A percentile compares a stretch with the other conserved stretches of the same genome.
phyloP scores from a whole-genome alignment of 495 filamentous ascomycete genomes.

The Aspergillus cavernicola region DNA sequence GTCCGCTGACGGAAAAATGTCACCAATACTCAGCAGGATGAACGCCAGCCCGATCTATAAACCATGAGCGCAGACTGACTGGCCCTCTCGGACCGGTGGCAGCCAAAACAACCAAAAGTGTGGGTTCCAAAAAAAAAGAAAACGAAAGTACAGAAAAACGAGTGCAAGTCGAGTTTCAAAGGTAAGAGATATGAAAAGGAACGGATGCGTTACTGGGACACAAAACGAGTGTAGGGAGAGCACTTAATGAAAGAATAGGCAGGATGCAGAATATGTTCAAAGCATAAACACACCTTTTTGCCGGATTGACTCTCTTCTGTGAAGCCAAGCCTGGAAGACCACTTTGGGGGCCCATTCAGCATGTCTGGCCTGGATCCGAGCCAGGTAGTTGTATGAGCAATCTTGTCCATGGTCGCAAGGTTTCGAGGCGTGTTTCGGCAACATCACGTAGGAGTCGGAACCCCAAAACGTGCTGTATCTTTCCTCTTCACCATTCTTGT shows the following conservation, averaged over 20 bases:
- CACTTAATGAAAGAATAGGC: constrained; percentile 5
- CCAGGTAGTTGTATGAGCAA: constrained; percentile 16
- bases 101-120: neutral
- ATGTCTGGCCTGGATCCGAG: constrained; percentile 5
- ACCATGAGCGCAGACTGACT: constrained; percentile 17
- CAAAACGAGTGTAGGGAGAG: neutral
- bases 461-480: constrained; percentile 25
- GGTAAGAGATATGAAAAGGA: neutral
- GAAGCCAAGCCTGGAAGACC: constrained; percentile 13
- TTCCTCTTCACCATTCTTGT: constrained; percentile 20
- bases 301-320: constrained; percentile 6
- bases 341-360: constrained; percentile 5
- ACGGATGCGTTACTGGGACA: too few relatives aligned
- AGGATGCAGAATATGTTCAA: constrained; percentile 5
- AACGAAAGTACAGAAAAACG: neutral
- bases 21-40: constrained; percentile 16
- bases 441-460: constrained; percentile 16
- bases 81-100: constrained; percentile 15
- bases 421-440: constrained; percentile 6
- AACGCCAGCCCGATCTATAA: constrained; percentile 17
- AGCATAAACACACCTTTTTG: constrained; percentile 3
- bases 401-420: constrained; percentile 4
- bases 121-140: neutral
- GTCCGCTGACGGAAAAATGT: neutral
- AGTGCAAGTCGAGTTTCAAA: too few relatives aligned